phyloP scores from a whole-genome alignment of 805 yeast genomes.

The Yamadazyma phyllophila region DNA sequence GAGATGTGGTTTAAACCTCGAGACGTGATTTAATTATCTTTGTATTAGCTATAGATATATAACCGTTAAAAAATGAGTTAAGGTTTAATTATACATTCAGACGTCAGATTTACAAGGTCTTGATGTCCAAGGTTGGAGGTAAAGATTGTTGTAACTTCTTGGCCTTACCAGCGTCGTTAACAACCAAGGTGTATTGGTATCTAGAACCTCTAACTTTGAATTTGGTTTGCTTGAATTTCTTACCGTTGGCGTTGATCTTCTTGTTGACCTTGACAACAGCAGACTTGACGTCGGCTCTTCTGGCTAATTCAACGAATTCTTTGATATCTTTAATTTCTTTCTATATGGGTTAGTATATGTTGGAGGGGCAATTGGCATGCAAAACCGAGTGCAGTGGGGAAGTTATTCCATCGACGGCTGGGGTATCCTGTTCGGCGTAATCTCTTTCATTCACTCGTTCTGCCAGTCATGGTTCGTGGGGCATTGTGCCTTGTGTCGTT shows the following conservation, averaged over 20 bases:
- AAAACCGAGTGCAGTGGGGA: no score
- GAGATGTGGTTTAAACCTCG: no score
- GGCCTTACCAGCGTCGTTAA: constrained; percentile 95
- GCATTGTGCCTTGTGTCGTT: no score
- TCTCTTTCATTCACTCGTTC: no score
- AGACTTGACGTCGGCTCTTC: constrained; percentile 91
- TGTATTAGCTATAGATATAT: constrained; percentile 5
- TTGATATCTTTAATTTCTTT: constrained; percentile 93
- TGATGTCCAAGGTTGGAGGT: constrained; percentile 87
- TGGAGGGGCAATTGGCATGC: background rate
- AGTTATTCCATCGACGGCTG: no score
- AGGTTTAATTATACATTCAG: constrained; percentile 13
- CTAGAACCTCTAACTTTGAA: constrained; percentile 98
- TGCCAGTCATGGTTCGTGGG: no score
- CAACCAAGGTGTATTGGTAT: constrained; percentile 91
- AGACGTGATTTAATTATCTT: constrained; percentile 50
- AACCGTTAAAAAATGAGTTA: constrained; percentile 1
- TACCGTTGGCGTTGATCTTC: constrained; percentile 77
- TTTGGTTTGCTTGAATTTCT: constrained; percentile 89
- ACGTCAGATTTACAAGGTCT: constrained; percentile 36
- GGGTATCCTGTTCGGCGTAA: no score
- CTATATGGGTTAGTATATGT: constrained; percentile 8
- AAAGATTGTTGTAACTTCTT: constrained; percentile 95
- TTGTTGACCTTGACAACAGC: constrained; percentile 94
- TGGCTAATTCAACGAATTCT: constrained; percentile 93